Conservation (phyloP, 2,329 filamentous ascomycete genomes). For the Fusarium gaditjirri region DNA sequence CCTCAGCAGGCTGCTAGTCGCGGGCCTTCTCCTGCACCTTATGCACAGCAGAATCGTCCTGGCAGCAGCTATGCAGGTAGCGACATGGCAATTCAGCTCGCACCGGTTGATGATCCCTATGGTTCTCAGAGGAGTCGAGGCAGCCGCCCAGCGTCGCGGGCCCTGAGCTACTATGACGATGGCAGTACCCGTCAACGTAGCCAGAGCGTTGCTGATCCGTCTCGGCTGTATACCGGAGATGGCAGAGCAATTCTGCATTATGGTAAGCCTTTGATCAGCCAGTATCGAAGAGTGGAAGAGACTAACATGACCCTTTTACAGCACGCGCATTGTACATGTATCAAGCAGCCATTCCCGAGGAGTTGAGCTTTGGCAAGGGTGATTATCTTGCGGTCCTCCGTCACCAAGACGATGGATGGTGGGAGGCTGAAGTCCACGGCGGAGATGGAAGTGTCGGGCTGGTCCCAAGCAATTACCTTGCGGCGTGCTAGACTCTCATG, state of each 20-base stretch:
- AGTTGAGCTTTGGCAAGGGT: constrained; percentile 91
- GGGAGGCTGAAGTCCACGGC: constrained; percentile 93
- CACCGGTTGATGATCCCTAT: constrained; percentile 67
- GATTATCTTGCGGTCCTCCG: constrained; percentile 89
- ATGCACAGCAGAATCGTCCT: constrained; percentile 60
- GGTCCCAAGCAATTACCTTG: constrained; percentile 76
- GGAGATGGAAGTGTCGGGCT: constrained; percentile 68
- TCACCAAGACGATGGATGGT: constrained; percentile 98
- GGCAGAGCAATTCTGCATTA: constrained; percentile 91
- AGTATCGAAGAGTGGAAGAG: background rate
- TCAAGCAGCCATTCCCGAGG: constrained; percentile 92
- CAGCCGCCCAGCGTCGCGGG: constrained; percentile 61
- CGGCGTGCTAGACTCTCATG: constrained; percentile 56
- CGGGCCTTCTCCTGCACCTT: constrained; percentile 60
- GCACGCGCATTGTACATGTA: constrained; percentile 96
- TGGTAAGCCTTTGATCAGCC: constrained; percentile 70
- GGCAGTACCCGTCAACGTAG: constrained; percentile 68
- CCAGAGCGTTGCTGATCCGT: constrained; percentile 85
- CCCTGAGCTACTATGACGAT: constrained; percentile 68
- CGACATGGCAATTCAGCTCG: constrained; percentile 77
- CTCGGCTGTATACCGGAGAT: constrained; percentile 85
- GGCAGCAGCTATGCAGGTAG: constrained; percentile 61
- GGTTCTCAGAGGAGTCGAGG: constrained; percentile 65
- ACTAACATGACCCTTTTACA: constrained; percentile 53
- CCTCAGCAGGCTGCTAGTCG: constrained; percentile 58